A percentile compares a stretch with the other conserved stretches of the same genome.
Evolutionary conservation across 1,284 basidiomycete genomes (phyloP).

Genomic region (Xerocomus amazonicus): DNA sequence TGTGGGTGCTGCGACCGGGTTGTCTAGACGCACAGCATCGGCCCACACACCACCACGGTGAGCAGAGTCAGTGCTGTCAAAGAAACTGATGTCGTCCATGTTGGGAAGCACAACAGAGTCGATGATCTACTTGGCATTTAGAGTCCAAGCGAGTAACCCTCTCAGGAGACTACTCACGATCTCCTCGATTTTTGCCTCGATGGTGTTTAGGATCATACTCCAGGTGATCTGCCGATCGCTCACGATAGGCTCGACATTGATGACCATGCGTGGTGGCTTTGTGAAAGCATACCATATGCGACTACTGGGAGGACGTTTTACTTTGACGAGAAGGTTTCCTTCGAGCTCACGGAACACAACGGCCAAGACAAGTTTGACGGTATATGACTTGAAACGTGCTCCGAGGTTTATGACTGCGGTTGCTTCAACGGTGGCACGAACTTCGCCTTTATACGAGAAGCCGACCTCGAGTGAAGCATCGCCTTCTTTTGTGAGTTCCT

Average conservation of each 20-base stretch:
- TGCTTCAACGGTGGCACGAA: slow-evolving; percentile 87
- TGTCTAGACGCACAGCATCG: slow-evolving; percentile 62
- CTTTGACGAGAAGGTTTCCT: slow-evolving; percentile 85
- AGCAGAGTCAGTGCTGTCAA: slow-evolving; percentile 66
- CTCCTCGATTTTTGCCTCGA: slow-evolving; percentile 86
- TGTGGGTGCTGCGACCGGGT: slow-evolving; percentile 13
- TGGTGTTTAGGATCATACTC: slow-evolving; percentile 86
- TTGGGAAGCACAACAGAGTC: slow-evolving; percentile 95
- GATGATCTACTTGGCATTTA: slow-evolving; percentile 55
- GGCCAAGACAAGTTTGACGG: slow-evolving; percentile 85
- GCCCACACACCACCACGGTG: slow-evolving; percentile 90
- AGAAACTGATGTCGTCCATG: slow-evolving; percentile 98
- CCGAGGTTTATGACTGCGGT: slow-evolving; percentile 83
- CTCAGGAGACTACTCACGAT: slow-evolving; percentile 59
- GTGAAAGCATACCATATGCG: slow-evolving; percentile 99
- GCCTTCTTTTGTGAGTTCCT: slow-evolving; percentile 90
- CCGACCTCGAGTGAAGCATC: slow-evolving; percentile 88
- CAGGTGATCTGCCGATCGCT: slow-evolving; percentile 90
- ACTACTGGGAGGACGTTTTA: slow-evolving; percentile 94
- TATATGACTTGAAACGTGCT: slow-evolving; percentile 83
- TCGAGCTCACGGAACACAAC: slow-evolving; percentile 85
- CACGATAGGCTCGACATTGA: slow-evolving; percentile 90
- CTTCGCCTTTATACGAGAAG: slow-evolving; percentile 78
- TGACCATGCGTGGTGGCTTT: slow-evolving; percentile 83
- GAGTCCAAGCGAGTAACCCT: neutral